phyloP scores from a whole-genome alignment of 2,329 filamentous ascomycete genomes.

The Venturia oleaginea region DNA sequence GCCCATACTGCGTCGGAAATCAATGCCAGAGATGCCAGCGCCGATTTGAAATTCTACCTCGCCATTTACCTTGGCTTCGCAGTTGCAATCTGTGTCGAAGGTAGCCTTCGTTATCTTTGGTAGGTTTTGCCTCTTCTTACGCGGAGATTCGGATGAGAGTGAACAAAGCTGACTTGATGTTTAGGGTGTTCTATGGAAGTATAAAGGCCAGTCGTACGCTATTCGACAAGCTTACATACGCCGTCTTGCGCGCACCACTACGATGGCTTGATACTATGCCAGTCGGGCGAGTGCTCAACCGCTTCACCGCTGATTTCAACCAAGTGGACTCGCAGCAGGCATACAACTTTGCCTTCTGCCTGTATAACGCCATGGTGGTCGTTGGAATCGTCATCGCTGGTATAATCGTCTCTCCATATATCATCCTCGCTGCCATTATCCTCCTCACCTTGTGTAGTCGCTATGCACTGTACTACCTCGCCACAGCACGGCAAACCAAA shows the following conservation, averaged over 20 bases:
- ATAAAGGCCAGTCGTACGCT: slow-evolving; percentile 59
- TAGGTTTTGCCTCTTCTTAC: background rate
- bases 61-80: slow-evolving; percentile 58
- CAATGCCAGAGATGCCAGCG: background rate
- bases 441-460: slow-evolving; percentile 51
- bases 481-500: slow-evolving; percentile 66
- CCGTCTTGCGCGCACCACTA: slow-evolving; percentile 61
- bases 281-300: slow-evolving; percentile 65
- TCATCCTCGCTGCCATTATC: slow-evolving; percentile 52
- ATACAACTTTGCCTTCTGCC: slow-evolving; percentile 7
- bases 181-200: slow-evolving; percentile 49
- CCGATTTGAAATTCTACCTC: slow-evolving; percentile 28
- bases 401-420: slow-evolving; percentile 56
- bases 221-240: slow-evolving; percentile 57
- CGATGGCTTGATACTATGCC: slow-evolving; percentile 62
- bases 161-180: background rate
- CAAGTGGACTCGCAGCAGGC: slow-evolving; percentile 47
- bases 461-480: slow-evolving; percentile 54
- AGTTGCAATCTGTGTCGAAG: slow-evolving; percentile 46
- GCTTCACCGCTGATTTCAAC: slow-evolving; percentile 70
- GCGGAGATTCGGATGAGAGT: background rate
- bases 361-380: slow-evolving; percentile 39
- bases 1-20: background rate
- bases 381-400: slow-evolving; percentile 57
- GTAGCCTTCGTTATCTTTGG: slow-evolving; percentile 54